phyloP scores from a whole-genome alignment of 352 stramenopile species.

The Peronospora destructor region DNA sequence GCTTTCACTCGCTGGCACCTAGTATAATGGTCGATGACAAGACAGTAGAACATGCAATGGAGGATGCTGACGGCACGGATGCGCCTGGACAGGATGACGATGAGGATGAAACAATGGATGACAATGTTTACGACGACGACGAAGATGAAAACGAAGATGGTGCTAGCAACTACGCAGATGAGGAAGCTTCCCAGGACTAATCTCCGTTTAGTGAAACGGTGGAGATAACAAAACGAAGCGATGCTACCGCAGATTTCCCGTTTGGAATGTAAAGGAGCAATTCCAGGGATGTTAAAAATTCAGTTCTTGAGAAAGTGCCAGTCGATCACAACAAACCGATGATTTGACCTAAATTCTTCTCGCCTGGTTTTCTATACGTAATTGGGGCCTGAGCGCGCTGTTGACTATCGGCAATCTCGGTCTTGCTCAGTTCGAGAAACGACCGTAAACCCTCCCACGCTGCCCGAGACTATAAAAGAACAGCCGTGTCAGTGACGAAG shows the following conservation, averaged over 20 bases:
- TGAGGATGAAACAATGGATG: constrained; percentile 37
- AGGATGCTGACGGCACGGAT: constrained; percentile 39
- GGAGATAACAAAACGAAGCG: constrained; percentile 1
- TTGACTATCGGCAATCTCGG: constrained; percentile 54
- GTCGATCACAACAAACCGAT: constrained; percentile 55
- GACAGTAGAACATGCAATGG: constrained; percentile 22
- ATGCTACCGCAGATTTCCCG: constrained; percentile 15
- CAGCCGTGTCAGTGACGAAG: constrained; percentile 9
- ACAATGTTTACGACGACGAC: constrained; percentile 56
- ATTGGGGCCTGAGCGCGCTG: constrained; percentile 40
- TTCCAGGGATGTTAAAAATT: constrained; percentile 4
- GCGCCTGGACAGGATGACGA: constrained; percentile 34
- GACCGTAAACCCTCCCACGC: constrained; percentile 71
- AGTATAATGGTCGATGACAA: constrained; percentile 21
- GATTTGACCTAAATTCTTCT: constrained; percentile 60
- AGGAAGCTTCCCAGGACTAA: constrained; percentile 10
- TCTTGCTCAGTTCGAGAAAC: constrained; percentile 46
- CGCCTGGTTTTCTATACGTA: constrained; percentile 60
- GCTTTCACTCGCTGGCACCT: constrained; percentile 24
- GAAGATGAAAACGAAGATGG: constrained; percentile 36
- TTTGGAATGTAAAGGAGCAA: constrained; percentile 24
- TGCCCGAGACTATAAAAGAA: constrained; percentile 40
- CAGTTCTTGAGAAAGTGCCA: constrained; percentile 8
- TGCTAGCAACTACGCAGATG: constrained; percentile 10
- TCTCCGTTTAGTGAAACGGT: constrained; percentile 1